Evolutionary conservation across 176 grass and related monocot species (phyloP).

Genomic region (Aegilops umbellulata): DNA sequence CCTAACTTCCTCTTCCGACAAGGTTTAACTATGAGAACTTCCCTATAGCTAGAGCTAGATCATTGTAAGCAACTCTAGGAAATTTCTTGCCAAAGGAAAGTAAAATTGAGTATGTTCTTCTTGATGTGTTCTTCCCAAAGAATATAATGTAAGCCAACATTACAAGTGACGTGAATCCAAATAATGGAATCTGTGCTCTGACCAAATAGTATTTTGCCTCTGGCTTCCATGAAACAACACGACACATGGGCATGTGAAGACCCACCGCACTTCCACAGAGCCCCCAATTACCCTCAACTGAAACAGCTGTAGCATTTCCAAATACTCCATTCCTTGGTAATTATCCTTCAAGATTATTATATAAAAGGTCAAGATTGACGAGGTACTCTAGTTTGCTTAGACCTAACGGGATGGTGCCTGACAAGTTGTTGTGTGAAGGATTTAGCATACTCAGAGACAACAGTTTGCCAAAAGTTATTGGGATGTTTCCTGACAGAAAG

Average conservation of each 20-base stretch:
- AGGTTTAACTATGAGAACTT: constrained; percentile 29
- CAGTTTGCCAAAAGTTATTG: background rate
- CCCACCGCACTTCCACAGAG: constrained; percentile 28
- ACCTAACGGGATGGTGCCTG: constrained; percentile 19
- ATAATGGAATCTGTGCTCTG: background rate
- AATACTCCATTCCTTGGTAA: background rate
- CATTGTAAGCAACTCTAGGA: constrained; percentile 25
- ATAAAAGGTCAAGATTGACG: constrained; percentile 27
- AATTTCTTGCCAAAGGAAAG: background rate
- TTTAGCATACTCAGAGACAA: constrained; percentile 19
- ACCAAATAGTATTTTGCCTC: background rate
- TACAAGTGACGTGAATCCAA: background rate
- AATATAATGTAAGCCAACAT: background rate
- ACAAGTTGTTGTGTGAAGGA: constrained; percentile 37
- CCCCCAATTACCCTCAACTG: background rate
- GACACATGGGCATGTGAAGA: constrained; percentile 24
- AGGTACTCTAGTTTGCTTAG: background rate
- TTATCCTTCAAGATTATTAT: background rate
- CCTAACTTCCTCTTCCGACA: constrained; percentile 11
- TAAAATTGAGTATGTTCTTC: background rate
- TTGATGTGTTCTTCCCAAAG: background rate
- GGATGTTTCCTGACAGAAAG: constrained; percentile 18
- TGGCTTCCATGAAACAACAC: background rate
- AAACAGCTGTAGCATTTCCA: background rate
- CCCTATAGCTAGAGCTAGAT: constrained; percentile 29